Evolutionary conservation across 495 filamentous ascomycete genomes (phyloP), one percentile per base, ranked within the genome.

Genomic region (Sordaria brevicollis): DNA sequence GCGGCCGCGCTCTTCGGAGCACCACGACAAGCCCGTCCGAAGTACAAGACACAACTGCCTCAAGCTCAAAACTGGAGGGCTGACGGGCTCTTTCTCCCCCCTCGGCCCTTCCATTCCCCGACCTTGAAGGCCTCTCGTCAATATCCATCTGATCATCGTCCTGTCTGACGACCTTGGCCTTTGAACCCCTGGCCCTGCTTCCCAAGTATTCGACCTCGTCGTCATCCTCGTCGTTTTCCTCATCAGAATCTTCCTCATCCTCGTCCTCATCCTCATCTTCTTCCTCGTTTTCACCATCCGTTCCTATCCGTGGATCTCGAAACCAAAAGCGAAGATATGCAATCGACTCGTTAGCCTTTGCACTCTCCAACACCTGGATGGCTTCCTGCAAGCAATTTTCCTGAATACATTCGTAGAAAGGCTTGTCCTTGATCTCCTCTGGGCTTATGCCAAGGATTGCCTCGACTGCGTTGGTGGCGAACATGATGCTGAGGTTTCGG

Each of bases 271-370:
- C 79, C 9, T 81, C 80, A 1, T 81, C 76, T 11, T 80, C 78
- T 1, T 74, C 74, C 15, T 78, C 76, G 4, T 73, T 75, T 4
- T 67, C 69, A 25, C 79, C 75, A 31, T 76, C 76, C 43, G 74
- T 73, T 10, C 83, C 81, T 68, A 74, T 72, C 68, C 85, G 83
- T 34, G 92, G 93, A 78, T 96, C 90, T 37, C 91, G 86, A 77
- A 89, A 94, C 85, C 88, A 92, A 76, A 97, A 97, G n/a, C 93
- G 90, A 67, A 97, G 83, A 74, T 97, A 97, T 15, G 93, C 93
- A 73, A 97, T 96, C 13, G 93, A 96, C 72, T 96, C 92, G 73
- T 97, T 96, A n/a, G 89, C 89, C 76, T 97, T 96, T 7, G 93
- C 93, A 72, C 89, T 89, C 76, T 96, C 92, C 54, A 97, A 79